Evolutionary conservation across 1,284 basidiomycete species (phyloP), one percentile per base, ranked within the genome.

Genomic region (Singerocomus inundabilis): DNA sequence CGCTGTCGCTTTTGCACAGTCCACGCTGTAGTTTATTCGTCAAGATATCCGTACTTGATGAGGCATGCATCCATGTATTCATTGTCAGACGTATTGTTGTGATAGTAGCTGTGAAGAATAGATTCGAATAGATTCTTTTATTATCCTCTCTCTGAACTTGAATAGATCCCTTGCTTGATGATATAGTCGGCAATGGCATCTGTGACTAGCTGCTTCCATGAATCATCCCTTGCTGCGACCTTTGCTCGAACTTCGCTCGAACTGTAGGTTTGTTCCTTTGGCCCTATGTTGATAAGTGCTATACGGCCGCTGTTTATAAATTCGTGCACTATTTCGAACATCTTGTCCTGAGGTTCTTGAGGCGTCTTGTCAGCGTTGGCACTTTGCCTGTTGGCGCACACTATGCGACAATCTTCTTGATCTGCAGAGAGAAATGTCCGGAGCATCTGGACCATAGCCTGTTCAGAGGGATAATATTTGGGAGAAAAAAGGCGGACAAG

Each of bases 1-100:
- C 54, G 88, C 88, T 31, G 83, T 91, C 52, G 88, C 88, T 51
- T 91, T 91, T 60, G 89, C 88, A 56, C 87, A 90, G 70, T 85
- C 88, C 48, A 69, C 72, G 2, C 59, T 66, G 34, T 67, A 49
- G 54, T 36, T 29, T 43, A 26, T 21, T 34, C 7, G 0, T 24
- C 16, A 18, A 37, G 15, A 49, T 51, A 35, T 39, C 25, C 30
- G 33, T 33, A 46, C 34, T 34, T n/a, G 30, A 32, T 49, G 36
- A 48, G 32, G 29, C 40, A 48, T 34, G 35, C 29, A 38, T 56
- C 49, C 49, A 45, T 42, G 24, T 12, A 42, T 47, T 44, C 53
- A 36, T 39, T 50, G 34, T 47, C 39, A 40, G 42, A 46, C 18
- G 11, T 37, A 18, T 35, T 32, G 16, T 6, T 48, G 48, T 51